Evolutionary conservation across 768 basidiomycete genomes (phyloP), one percentile per base, ranked within the genome.

Genomic region (Cantharellus anzutake): DNA sequence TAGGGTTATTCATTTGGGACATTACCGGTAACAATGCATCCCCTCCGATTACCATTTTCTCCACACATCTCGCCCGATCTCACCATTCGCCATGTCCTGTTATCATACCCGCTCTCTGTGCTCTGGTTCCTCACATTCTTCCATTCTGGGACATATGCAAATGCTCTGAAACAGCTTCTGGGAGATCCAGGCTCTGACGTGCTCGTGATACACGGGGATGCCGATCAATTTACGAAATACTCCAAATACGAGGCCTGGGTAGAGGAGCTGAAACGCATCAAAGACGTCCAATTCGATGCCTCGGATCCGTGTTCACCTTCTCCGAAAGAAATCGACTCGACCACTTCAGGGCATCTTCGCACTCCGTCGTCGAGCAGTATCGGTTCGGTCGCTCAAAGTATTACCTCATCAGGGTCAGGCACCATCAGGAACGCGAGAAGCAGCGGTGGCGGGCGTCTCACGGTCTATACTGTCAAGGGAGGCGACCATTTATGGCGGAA

Each of bases 1-100:
- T 57, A 87, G 84, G 85, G 86, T 3, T 91, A 91, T 69, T 90
- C 87, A 5, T 74, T 88, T 74, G 87, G 87, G 1, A 80, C 84
- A 2, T 73, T 91, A 40, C 80, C 85, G 42, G 77, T 78, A 5
- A 84, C 84, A 4, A 70, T 84, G 61, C 79, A 80, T 60, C 81
- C 84, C 37, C 0, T 14, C 37, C 20, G 11, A 44, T 7, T 37
- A 11, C 14, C 14, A 7, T 37, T 55, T 37, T 11, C 52, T 37
- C 61, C 16, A 11, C 35, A 51, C 66, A 78, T 2, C 70, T 70
- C 73, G 0, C 65, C 73, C 16, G 70, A 71, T n/a, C 66, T 82
- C 51, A 74, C 72, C 65, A 81, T 79, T 0, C 77, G 76, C 7
- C 83, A 87, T 67, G 71, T 87, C 51, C 67, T 90, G 44, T 69